phyloP scores from a whole-genome alignment of 2,329 filamentous ascomycete species.

The Aspergillus clavatus region DNA sequence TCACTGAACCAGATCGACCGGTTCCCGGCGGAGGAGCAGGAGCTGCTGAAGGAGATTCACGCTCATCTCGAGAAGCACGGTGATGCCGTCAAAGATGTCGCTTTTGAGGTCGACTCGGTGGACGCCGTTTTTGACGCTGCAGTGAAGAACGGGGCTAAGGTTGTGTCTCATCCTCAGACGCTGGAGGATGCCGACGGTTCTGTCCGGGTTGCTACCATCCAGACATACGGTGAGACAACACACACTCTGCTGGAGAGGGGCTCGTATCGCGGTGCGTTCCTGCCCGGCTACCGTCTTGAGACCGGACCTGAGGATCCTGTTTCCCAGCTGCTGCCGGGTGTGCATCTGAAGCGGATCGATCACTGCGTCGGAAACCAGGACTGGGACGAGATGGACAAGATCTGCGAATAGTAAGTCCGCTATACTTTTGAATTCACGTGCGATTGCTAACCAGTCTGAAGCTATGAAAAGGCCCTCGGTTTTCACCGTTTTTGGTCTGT shows the following conservation, averaged over 20 bases:
- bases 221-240: constrained; percentile 91
- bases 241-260: constrained; percentile 79
- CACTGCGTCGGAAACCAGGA: constrained; percentile 97
- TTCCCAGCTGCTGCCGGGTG: constrained; percentile 51
- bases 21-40: constrained; percentile 52
- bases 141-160: constrained; percentile 48
- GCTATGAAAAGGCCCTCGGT: constrained; percentile 82
- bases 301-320: constrained; percentile 45
- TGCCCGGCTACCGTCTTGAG: constrained; percentile 70
- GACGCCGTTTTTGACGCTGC: constrained; percentile 73
- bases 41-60: constrained; percentile 69
- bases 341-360: constrained; percentile 73
- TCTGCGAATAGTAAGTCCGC: constrained; percentile 53
- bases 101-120: constrained; percentile 89
- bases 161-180: constrained; percentile 48
- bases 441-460: constrained; percentile 18
- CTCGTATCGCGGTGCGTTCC: constrained; percentile 68
- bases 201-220: constrained; percentile 72
- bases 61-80: constrained; percentile 80
- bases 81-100: constrained; percentile 91
- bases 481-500: constrained; percentile 98
- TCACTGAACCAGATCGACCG: constrained; percentile 60
- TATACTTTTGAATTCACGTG: neutral
- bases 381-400: constrained; percentile 77
- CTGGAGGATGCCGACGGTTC: constrained; percentile 59